Conservation (phyloP, 345 rosid genomes). For the Eutrema heterophyllum region DNA sequence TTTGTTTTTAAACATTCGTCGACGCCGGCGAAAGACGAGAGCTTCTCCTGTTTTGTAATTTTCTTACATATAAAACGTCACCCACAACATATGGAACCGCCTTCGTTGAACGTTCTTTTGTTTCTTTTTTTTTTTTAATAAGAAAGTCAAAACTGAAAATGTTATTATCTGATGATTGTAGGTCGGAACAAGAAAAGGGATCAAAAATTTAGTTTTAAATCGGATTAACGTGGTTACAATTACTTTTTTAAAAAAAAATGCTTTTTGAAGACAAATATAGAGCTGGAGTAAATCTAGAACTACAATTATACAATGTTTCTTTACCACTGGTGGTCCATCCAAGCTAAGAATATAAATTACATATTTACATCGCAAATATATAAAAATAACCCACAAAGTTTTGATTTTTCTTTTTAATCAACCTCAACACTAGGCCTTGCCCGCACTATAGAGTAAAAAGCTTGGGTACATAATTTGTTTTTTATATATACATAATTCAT, state of each 20-base stretch:
- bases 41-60: slow-evolving; percentile 2
- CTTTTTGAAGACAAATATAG: not conserved
- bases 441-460: too few relatives aligned
- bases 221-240: not conserved
- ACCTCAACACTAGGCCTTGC: too few relatives aligned
- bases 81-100: not conserved
- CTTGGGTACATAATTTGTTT: too few relatives aligned
- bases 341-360: not conserved
- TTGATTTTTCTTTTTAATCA: too few relatives aligned
- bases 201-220: not conserved
- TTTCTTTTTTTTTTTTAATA: not conserved
- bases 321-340: not conserved
- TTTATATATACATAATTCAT: too few relatives aligned
- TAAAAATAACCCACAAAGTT: too few relatives aligned
- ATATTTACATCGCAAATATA: not conserved
- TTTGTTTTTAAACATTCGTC: not conserved
- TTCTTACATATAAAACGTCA: not conserved
- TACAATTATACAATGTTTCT: too few relatives aligned
- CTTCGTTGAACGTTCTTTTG: not conserved
- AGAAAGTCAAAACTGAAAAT: not conserved
- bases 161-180: not conserved
- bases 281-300: not conserved
- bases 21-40: slow-evolving; percentile 13
- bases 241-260: not conserved
- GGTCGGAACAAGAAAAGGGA: not conserved